These are phyloP conservation scores for Pythium coloratum DNA, from an alignment of 352 stramenopile species.

Conservation along the genomic window DNA sequence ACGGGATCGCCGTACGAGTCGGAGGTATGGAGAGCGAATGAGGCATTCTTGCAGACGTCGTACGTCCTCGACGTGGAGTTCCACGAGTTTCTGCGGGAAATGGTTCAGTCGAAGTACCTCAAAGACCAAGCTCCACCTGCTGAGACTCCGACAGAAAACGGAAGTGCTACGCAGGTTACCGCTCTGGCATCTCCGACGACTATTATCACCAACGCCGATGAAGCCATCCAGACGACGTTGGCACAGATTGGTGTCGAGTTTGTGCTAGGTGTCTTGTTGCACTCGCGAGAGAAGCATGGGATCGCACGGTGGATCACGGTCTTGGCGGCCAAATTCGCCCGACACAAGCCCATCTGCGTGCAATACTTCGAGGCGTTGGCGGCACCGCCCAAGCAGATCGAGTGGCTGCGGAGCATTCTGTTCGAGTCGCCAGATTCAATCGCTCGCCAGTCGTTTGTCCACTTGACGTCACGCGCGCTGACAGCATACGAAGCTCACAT, in stretches of 20 bases:
- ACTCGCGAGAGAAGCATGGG: slow-evolving; percentile 86
- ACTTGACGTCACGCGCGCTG: slow-evolving; percentile 73
- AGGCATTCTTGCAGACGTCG: slow-evolving; percentile 93
- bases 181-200: slow-evolving; percentile 21
- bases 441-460: slow-evolving; percentile 84
- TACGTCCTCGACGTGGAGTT: slow-evolving; percentile 97
- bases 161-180: slow-evolving; percentile 8
- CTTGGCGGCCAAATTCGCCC: slow-evolving; percentile 69
- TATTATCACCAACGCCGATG: slow-evolving; percentile 29
- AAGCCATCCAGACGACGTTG: slow-evolving; percentile 66
- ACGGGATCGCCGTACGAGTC: slow-evolving; percentile 76
- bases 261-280: slow-evolving; percentile 86
- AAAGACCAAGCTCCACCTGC: slow-evolving; percentile 41
- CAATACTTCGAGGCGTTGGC: slow-evolving; percentile 68
- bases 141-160: slow-evolving; percentile 16
- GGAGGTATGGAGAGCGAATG: slow-evolving; percentile 94
- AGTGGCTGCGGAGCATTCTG: slow-evolving; percentile 67
- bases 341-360: slow-evolving; percentile 65
- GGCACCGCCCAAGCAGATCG: slow-evolving; percentile 48
- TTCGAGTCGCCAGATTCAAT: slow-evolving; percentile 88
- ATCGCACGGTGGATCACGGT: slow-evolving; percentile 83
- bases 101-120: slow-evolving; percentile 84
- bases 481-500: slow-evolving; percentile 65
- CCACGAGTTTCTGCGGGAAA: slow-evolving; percentile 92
- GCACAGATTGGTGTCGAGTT: slow-evolving; percentile 86